Evolutionary conservation across 805 yeast genomes (phyloP), one percentile per base, ranked within the genome.

Genomic region (Yarrowia hollandica): DNA sequence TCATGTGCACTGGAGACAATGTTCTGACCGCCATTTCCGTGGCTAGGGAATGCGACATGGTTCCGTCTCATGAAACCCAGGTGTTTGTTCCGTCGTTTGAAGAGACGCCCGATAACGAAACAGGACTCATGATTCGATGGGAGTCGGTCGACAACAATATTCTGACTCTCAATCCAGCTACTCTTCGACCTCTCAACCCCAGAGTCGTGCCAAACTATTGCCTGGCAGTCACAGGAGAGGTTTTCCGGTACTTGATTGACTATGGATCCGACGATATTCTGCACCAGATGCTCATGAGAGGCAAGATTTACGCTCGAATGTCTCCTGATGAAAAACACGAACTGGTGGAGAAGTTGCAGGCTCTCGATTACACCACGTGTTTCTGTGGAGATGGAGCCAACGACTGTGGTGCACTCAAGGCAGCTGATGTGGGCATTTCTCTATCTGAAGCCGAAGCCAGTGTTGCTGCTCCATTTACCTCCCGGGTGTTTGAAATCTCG

Each of bases 301-400:
- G 90, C 60, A 81, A 84, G 42, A 81, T 94, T 4, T 94, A 85
- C 74, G 98, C 99, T 0, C 79, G 99, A 64, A 94, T 94, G 99
- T 91, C 98, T 0, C 99, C 99, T 0, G 99, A 95, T 72, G 99
- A 94, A 71, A 94, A 94, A 68, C 97, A 94, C 71, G 99, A 94
- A 72, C 76, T 94, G 48, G 97, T 94, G 31, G 91, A 88, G 66
- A 89, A 86, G 69, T 74, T 94, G 12, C 96, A 90, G 70, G 79
- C 77, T 19, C 69, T 94, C 18, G 97, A 91, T 67, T 92, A 92
- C 69, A 89, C 96, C 0, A 96, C 90, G 48, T 96, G 97, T 2
- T 94, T 94, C 72, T 94, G 98, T 74, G 99, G 99, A 33, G 99
- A 94, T 74, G 99, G 99, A 64, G 99, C 99, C 5, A 94, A 94